phyloP scores from a whole-genome alignment of 2,329 filamentous ascomycete genomes.

The Penicillium paneum region DNA sequence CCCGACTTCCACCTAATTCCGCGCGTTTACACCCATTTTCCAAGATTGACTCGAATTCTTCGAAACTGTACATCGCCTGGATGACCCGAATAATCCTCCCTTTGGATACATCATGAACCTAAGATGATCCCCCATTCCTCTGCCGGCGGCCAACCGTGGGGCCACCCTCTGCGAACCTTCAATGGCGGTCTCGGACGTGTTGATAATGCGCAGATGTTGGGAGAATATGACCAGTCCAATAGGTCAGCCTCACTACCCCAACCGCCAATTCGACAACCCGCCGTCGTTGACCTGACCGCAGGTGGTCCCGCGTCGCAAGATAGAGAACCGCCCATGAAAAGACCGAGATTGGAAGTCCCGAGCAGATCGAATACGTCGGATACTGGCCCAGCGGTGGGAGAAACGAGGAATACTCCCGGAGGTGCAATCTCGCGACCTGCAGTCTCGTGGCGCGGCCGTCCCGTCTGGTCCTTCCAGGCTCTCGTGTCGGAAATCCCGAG shows the following conservation, averaged over 20 bases:
- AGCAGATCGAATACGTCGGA: conserved; percentile 20
- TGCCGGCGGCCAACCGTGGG: conserved; percentile 40
- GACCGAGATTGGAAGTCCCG: conserved; percentile 36
- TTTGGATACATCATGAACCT: conserved; percentile 36
- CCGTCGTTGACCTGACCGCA: conserved; percentile 39
- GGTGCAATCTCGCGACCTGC: conserved; percentile 27
- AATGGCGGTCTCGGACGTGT: conserved; percentile 30
- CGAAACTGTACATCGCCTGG: conserved; percentile 6
- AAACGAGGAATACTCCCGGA: conserved; percentile 30
- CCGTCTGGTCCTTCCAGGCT: conserved; percentile 41
- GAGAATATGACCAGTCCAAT: conserved; percentile 24
- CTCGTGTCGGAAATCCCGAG: conserved; percentile 35
- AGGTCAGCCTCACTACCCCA: conserved; percentile 26
- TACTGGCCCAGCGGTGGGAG: conserved; percentile 23
- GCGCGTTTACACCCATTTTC: neutral
- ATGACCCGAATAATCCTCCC: conserved; percentile 25
- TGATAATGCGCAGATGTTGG: conserved; percentile 25
- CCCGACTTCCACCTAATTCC: neutral
- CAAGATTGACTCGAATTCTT: neutral
- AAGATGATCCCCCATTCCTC: conserved; percentile 44
- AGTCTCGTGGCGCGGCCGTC: conserved; percentile 35
- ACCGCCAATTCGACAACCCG: conserved; percentile 27
- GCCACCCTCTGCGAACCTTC: conserved; percentile 32
- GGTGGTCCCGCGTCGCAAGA: conserved; percentile 32
- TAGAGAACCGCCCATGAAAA: conserved; percentile 36